Percentiles rank a stretch among this genome's conserved stretches.
Conservation (phyloP, 1,284 basidiomycete genomes). For the Leccinum pseudoinsigne region DNA sequence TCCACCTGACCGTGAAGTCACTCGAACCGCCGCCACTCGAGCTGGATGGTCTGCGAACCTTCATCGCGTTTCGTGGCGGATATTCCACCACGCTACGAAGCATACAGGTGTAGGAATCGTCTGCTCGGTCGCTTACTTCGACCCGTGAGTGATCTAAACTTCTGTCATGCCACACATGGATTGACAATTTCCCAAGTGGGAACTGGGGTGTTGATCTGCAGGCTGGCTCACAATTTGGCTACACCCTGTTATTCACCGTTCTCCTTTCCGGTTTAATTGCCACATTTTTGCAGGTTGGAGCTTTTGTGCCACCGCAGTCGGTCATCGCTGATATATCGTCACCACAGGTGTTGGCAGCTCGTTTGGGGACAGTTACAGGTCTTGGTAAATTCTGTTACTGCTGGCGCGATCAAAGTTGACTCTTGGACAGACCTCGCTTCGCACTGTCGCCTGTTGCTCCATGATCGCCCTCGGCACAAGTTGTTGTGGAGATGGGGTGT, state of each 20-base stretch:
- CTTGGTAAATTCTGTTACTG: conserved; percentile 36
- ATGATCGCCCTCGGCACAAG: conserved; percentile 49
- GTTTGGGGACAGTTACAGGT: conserved; percentile 50
- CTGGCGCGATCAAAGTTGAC: conserved; percentile 1
- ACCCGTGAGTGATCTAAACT: conserved; percentile 42
- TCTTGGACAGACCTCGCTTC: conserved; percentile 45
- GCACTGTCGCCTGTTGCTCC: conserved; percentile 58
- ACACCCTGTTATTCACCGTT: conserved; percentile 74
- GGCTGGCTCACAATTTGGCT: conserved; percentile 65
- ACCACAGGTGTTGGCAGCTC: conserved; percentile 44
- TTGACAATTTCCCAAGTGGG: conserved; percentile 37
- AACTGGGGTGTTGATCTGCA: conserved; percentile 61
- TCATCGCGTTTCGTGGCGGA: conserved; percentile 20
- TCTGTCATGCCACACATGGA: not conserved
- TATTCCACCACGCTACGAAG: conserved; percentile 41
- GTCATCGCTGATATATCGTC: conserved; percentile 12
- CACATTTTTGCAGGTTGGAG: conserved; percentile 53
- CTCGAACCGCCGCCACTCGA: not conserved
- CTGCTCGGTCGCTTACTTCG: conserved; percentile 56
- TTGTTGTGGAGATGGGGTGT: conserved; percentile 49
- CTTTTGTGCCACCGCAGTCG: conserved; percentile 32
- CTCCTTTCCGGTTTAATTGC: conserved; percentile 70
- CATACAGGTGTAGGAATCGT: conserved; percentile 52
- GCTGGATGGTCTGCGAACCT: conserved; percentile 23
- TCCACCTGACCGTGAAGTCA: conserved; percentile 9